These are phyloP conservation scores for Macrolepiota fuliginosa DNA, from an alignment of 768 basidiomycete species.

Conservation along the genomic window DNA sequence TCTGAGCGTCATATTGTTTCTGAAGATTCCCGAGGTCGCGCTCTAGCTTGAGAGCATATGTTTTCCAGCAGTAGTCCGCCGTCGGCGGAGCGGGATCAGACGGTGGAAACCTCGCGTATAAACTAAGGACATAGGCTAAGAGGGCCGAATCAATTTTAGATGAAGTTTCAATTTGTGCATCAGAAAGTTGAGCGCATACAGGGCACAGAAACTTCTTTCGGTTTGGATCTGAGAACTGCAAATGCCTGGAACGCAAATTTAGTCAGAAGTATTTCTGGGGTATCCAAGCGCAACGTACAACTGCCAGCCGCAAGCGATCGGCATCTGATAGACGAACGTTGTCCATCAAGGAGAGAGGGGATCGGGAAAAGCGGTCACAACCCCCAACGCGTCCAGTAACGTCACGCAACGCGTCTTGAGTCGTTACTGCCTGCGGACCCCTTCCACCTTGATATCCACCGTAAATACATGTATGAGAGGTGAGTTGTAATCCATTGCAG, in stretches of 20 bases:
- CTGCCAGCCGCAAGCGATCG: constrained; percentile 39
- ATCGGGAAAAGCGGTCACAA: neutral
- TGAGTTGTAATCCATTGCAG: neutral
- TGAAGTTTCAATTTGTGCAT: neutral
- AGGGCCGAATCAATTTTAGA: neutral
- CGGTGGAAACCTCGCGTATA: constrained; percentile 33
- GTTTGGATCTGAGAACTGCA: constrained; percentile 43
- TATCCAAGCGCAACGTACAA: constrained; percentile 28
- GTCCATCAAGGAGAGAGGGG: neutral
- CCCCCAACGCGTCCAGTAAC: constrained; percentile 7
- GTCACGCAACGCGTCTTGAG: constrained; percentile 5
- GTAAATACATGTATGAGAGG: neutral
- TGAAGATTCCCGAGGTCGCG: constrained; percentile 34
- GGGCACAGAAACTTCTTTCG: constrained; percentile 34
- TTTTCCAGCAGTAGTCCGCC: constrained; percentile 34
- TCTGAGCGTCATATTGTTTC: constrained; percentile 31
- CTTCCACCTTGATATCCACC: neutral
- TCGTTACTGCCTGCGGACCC: neutral
- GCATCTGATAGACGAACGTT: constrained; percentile 15
- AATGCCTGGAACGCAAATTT: constrained; percentile 35
- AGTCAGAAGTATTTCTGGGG: neutral
- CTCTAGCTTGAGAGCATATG: constrained; percentile 40
- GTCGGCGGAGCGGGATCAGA: constrained; percentile 18
- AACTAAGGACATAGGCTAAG: constrained; percentile 44
- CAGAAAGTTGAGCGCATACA: constrained; percentile 28